Percentiles rank a stretch among this genome's conserved stretches.
phyloP scores from a whole-genome alignment of 2,329 filamentous ascomycete species.

The Periconia sp. region DNA sequence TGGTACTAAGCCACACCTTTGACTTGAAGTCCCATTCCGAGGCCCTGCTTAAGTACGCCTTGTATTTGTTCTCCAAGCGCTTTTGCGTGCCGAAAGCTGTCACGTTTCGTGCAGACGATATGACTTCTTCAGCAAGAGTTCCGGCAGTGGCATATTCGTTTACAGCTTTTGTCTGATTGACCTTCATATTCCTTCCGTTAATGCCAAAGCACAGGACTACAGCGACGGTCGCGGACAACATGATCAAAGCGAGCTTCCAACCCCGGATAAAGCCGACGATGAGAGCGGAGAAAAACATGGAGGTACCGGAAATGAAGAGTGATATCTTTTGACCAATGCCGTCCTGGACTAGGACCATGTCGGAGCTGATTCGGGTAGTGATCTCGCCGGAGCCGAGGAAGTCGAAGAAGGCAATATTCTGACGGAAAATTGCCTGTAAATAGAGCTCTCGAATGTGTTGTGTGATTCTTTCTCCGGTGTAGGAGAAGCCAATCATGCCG shows the following conservation, averaged over 20 bases:
- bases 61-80: conserved; percentile 86
- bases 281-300: conserved; percentile 80
- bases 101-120: conserved; percentile 91
- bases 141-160: conserved; percentile 83
- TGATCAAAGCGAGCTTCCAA: conserved; percentile 92
- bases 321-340: conserved; percentile 65
- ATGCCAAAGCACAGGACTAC: conserved; percentile 78
- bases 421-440: conserved; percentile 61
- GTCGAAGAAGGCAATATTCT: conserved; percentile 62
- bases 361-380: conserved; percentile 92
- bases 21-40: conserved; percentile 78
- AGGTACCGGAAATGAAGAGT: conserved; percentile 39
- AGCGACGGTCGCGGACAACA: conserved; percentile 78
- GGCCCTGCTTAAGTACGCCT: conserved; percentile 73
- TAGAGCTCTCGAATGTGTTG: conserved; percentile 62
- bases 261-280: conserved; percentile 90
- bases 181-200: conserved; percentile 77
- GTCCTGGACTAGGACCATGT: conserved; percentile 95
- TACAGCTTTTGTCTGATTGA: conserved; percentile 73
- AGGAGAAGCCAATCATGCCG: conserved; percentile 88
- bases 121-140: conserved; percentile 89
- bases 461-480: conserved; percentile 56
- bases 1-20: conserved; percentile 74
- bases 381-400: conserved; percentile 94
- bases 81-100: conserved; percentile 93